Conservation (phyloP, 148 eudicot genomes). For the Beta vulgaris region DNA sequence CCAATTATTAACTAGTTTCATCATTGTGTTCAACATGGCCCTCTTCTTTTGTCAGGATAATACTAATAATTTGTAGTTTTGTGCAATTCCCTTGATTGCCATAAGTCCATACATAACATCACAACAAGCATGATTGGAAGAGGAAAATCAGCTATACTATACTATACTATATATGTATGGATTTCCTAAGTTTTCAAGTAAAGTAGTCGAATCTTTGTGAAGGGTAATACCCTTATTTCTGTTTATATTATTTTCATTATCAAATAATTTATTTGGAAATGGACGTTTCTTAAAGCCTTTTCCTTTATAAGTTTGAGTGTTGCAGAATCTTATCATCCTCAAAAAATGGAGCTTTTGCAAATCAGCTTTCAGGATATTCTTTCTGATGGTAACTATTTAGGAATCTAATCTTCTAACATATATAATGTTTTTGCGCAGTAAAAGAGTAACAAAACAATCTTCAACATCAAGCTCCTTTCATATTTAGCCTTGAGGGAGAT, state of each 20-base stretch:
- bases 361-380: background rate
- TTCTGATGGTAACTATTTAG: background rate
- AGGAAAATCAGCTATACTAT: background rate
- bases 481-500: background rate
- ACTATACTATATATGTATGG: background rate
- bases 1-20: background rate
- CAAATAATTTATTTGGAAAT: constrained; percentile 11
- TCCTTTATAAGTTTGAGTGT: background rate
- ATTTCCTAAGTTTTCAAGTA: background rate
- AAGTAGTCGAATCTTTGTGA: constrained; percentile 1
- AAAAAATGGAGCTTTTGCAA: constrained; percentile 7
- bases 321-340: constrained; percentile 3
- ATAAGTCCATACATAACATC: constrained; percentile 13
- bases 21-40: background rate
- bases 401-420: background rate
- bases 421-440: background rate
- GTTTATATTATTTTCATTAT: too few relatives aligned
- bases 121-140: constrained; percentile 12
- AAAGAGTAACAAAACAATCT: background rate
- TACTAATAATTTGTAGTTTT: constrained; percentile 1
- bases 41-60: background rate
- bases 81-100: constrained; percentile 10
- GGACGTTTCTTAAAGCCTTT: background rate
- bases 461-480: background rate
- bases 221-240: too few relatives aligned